phyloP scores from a whole-genome alignment of 495 filamentous ascomycete species.

The Neurospora cerealis region DNA sequence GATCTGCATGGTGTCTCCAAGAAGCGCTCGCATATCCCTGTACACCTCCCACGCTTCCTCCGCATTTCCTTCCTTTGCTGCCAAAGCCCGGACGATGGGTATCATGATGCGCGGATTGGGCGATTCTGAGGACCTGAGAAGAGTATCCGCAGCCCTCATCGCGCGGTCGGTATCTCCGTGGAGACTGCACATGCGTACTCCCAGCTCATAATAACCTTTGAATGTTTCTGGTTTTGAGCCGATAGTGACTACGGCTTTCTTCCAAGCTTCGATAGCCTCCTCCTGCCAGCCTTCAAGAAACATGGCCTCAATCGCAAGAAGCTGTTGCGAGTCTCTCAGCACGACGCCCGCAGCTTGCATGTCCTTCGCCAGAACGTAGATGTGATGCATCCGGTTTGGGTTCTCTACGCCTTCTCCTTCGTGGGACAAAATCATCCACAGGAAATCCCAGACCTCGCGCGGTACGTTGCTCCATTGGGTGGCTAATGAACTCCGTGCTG shows the following conservation, averaged over 20 bases:
- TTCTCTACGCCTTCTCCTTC: slow-evolving; percentile 25
- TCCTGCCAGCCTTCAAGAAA: slow-evolving; percentile 49
- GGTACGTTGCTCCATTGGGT: slow-evolving; percentile 36
- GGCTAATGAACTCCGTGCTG: slow-evolving; percentile 33
- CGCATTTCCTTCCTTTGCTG: slow-evolving; percentile 17
- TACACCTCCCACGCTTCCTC: slow-evolving; percentile 61
- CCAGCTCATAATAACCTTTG: slow-evolving; percentile 56
- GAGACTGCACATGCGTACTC: slow-evolving; percentile 55
- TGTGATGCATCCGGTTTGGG: slow-evolving; percentile 46
- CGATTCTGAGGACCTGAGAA: slow-evolving; percentile 41
- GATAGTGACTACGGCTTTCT: slow-evolving; percentile 44
- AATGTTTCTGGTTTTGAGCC: slow-evolving; percentile 41
- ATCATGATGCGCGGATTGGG: slow-evolving; percentile 49
- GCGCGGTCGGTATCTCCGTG: slow-evolving; percentile 53
- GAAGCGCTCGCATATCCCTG: slow-evolving; percentile 45
- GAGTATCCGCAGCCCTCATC: slow-evolving; percentile 48
- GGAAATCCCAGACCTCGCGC: slow-evolving; percentile 40
- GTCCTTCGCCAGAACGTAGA: slow-evolving; percentile 52
- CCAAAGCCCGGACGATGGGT: slow-evolving; percentile 50
- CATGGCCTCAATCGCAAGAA: slow-evolving; percentile 55
- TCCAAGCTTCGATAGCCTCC: slow-evolving; percentile 56
- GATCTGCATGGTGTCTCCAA: slow-evolving; percentile 56
- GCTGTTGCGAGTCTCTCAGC: slow-evolving; percentile 45
- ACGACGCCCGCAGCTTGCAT: slow-evolving; percentile 43
- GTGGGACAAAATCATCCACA: slow-evolving; percentile 39